Conservation (phyloP, 1,284 basidiomycete genomes). For the Cryptococcus sp. region DNA sequence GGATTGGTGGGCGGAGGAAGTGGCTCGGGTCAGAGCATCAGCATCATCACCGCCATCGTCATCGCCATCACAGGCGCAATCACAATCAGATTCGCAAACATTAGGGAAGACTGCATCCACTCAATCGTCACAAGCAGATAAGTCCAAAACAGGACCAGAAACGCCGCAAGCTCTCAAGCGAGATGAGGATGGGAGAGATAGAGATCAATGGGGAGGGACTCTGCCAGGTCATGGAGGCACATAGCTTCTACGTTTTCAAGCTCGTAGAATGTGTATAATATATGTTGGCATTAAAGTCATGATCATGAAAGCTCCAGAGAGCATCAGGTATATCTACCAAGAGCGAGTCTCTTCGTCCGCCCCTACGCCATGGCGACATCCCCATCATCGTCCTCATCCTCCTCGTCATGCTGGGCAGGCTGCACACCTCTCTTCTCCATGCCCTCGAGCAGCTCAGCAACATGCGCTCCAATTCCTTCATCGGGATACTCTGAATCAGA, state of each 20-base stretch:
- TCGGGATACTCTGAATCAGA: constrained; percentile 72
- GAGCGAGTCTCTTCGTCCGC: constrained; percentile 46
- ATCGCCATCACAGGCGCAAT: neutral
- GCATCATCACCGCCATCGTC: neutral
- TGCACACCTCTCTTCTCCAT: constrained; percentile 70
- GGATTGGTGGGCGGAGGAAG: constrained; percentile 49
- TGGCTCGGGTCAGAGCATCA: constrained; percentile 10
- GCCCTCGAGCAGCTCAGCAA: constrained; percentile 69
- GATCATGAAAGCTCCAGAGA: neutral
- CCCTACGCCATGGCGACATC: constrained; percentile 67
- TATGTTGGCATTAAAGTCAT: neutral
- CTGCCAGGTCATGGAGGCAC: constrained; percentile 38
- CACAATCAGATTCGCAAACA: neutral
- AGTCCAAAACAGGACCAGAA: neutral
- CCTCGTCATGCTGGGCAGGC: constrained; percentile 62
- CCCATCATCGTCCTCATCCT: constrained; percentile 55
- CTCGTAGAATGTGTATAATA: neutral
- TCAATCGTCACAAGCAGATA: neutral
- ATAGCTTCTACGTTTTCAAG: neutral
- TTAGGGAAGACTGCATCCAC: neutral
- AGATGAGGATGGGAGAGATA: constrained; percentile 15
- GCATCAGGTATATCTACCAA: neutral
- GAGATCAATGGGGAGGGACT: constrained; percentile 29
- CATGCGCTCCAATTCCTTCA: constrained; percentile 74
- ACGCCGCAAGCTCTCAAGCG: constrained; percentile 11